Base-by-base conservation (phyloP, 2,329 filamentous ascomycete genomes). In the Beauveria caledonica region DNA sequence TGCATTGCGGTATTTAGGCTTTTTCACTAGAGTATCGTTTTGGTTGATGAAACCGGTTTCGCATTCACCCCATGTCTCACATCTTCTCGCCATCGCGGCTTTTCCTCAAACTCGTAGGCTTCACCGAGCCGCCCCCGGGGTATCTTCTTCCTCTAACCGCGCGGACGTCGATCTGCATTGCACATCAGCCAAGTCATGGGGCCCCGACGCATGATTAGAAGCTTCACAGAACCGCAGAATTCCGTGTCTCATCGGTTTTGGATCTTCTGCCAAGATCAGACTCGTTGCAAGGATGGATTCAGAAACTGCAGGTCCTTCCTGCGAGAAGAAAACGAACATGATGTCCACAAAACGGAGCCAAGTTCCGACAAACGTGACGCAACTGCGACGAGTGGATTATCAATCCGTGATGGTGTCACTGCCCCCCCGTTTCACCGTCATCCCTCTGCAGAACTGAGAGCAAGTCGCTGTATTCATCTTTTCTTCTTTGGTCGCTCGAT, bases 1-100 rank as follows among this genome's bases (percentile, higher is more conserved):
- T 57, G 52, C 15, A 15, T 23, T 50, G 55, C 33, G 55, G 21
- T 33, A 58, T 50, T 58, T 58, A 58, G 10, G 15, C 25, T 39
- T 36, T 40, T 46, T 27, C 13, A 29, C 27, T 56, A 56, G n/a
- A 23, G 27, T 10, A 46, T 36, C 5, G 33, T 36, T 36, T 36
- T n/a, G 27, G 45, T 44, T 17, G 55, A 21, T 57, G 55, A 58
- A 58, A 58, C 55, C 15, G 19, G 55, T 58, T 58, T 58, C 29
- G 55, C 17, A 21, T 42, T 58, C 45, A 15, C 55, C 55, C 45
- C 55, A 50, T 27, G 45, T 50, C n/a, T 58, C 55, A 21, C 36
- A 33, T 58, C 36, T 23, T 55, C 48, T 19, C 11, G 21, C 11
- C 25, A 29, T 13, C 2, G 10, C 10, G 10, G 25, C n/a, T 40